Evolutionary conservation across 306 rosid species (phyloP), one percentile per base, ranked within the genome.

Genomic region (Citrullus colocynthis): DNA sequence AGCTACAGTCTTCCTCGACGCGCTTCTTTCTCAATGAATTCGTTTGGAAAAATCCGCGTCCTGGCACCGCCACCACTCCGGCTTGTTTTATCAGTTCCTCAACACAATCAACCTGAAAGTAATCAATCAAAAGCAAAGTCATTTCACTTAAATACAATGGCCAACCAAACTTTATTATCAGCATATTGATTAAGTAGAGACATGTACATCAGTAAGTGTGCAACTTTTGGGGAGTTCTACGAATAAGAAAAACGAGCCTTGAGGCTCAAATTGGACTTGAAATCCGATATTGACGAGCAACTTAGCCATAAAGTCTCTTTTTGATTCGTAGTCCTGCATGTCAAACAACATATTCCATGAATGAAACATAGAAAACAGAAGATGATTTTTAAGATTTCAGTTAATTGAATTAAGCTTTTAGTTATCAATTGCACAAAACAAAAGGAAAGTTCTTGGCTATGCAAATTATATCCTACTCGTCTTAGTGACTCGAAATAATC

Each of bases 41-140:
- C 17, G 85, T 21, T 58, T 83, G 96, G 37, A 93, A 91, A 81
- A 93, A 91, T 65, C 93, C 91, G 72, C 88, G 83, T 45, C 97
- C 94, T 72, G 96, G 97, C 80, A 93, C 97, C 20, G 96, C 97
- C 88, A 91, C 98, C 80, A 93, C 90, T 37, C 92, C 97, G 0
- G 91, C 94, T 82, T 83, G 80, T 78, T 89, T 75, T 85, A 94
- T 89, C 74, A 94, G 49, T 75, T 83, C 85, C 84, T 84, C 85
- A 7, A 94, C 93, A 88, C 77, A 94, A 76, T 91, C 93, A 45
- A 87, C 90, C 97, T 94, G 89, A 36, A 63, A 85, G 66, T 7
- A 32, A 17, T 41, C 48, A 36, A n/a, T 39, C 6, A 52, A 7
- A 52, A 30, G 18, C 64, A 21, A 45, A 34, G 30, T 44, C 76